Percentiles rank a stretch among this genome's conserved stretches.
Conservation (phyloP, 441 rosid genomes). For the Jatropha podagrica region DNA sequence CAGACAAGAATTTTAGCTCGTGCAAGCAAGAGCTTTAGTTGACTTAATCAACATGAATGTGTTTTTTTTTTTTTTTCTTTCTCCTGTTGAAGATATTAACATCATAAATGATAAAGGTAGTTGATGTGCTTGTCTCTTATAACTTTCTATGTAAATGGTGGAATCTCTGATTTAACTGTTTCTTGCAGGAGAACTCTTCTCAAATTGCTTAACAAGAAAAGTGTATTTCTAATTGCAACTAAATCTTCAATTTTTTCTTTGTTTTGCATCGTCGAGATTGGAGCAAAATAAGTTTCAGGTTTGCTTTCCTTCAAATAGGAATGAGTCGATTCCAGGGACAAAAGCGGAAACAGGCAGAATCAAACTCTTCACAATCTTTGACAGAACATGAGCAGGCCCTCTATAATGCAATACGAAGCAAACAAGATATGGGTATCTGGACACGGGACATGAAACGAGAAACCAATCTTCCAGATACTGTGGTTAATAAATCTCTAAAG, state of each 20-base stretch:
- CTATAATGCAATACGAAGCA: slow-evolving; percentile 44
- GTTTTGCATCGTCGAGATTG: no score
- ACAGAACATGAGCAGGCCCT: slow-evolving; percentile 52
- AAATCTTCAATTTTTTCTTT: no score
- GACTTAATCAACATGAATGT: not conserved
- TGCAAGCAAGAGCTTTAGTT: not conserved
- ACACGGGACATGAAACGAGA: slow-evolving; percentile 41
- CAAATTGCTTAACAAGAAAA: not conserved
- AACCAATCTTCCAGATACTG: slow-evolving; percentile 34
- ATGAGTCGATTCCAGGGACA: slow-evolving; percentile 38
- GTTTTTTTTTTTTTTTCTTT: not conserved
- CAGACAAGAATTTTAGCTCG: not conserved
- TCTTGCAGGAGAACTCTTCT: no score
- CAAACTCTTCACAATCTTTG: slow-evolving; percentile 34
- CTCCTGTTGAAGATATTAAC: not conserved
- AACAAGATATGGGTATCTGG: slow-evolving; percentile 62
- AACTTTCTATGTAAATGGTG: not conserved
- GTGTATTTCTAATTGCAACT: no score
- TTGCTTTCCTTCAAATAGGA: slow-evolving; percentile 19
- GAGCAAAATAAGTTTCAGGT: no score
- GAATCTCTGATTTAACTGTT: not conserved
- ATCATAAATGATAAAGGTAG: no score
- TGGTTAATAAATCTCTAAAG: slow-evolving; percentile 40
- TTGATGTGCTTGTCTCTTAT: not conserved
- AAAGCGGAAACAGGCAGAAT: slow-evolving; percentile 55